These are phyloP conservation scores for Cercis canadensis DNA, from an alignment of 306 rosid genomes.

Conservation along the genomic window DNA sequence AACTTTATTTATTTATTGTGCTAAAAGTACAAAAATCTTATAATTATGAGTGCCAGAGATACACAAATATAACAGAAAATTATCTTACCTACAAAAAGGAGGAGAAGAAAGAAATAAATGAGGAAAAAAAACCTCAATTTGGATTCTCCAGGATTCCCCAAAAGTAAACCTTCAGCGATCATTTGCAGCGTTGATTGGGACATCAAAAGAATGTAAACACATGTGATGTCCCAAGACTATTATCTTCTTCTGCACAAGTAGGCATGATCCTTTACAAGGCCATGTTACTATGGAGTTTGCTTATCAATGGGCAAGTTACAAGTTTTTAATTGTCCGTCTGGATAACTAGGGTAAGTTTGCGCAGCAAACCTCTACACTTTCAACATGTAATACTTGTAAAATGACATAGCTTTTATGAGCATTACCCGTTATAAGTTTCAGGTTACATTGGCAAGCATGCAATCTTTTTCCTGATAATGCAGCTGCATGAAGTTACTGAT, in stretches of 20 bases:
- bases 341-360: constrained; percentile 26
- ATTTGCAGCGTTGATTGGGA: constrained; percentile 1
- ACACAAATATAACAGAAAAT: constrained; percentile 17
- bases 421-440: constrained; percentile 15
- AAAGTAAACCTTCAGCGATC: background rate
- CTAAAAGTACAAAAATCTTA: too few relatives aligned
- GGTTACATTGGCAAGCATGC: constrained; percentile 22
- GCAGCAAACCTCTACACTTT: background rate
- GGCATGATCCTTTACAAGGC: constrained; percentile 6
- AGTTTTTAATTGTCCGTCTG: background rate
- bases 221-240: constrained; percentile 16
- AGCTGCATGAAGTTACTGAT: constrained; percentile 27
- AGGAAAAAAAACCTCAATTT: too few relatives aligned
- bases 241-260: constrained; percentile 30
- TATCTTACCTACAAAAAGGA: constrained; percentile 9
- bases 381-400: constrained; percentile 23
- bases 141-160: background rate
- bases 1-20: too few relatives aligned
- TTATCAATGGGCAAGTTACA: constrained; percentile 16
- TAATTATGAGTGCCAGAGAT: too few relatives aligned
- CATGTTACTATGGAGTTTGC: background rate
- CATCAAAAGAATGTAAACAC: constrained; percentile 34
- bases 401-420: constrained; percentile 20
- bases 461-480: constrained; percentile 17
- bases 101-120: too few relatives aligned